These are phyloP conservation scores for Colletotrichum sp. DNA, from an alignment of 2,329 filamentous ascomycete species.

Conservation along the genomic window DNA sequence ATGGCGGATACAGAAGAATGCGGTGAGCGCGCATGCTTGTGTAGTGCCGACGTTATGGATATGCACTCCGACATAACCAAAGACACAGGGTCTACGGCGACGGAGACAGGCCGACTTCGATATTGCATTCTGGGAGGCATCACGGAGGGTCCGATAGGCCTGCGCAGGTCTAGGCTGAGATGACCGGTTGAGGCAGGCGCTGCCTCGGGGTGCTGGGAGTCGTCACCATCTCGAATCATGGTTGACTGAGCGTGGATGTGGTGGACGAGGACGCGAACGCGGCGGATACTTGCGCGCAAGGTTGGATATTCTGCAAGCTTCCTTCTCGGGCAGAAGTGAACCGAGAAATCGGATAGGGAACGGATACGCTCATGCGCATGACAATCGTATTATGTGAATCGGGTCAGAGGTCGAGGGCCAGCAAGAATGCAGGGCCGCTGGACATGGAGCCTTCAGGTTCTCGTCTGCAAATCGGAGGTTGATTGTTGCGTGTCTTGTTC, in stretches of 20 bases:
- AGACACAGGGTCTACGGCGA: conserved; percentile 88
- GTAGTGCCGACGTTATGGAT: conserved; percentile 96
- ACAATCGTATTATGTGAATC: neutral
- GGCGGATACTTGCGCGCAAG: neutral
- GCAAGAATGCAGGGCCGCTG: neutral
- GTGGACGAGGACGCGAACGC: neutral
- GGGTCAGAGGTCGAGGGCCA: neutral
- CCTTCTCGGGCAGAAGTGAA: neutral
- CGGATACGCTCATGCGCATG: neutral
- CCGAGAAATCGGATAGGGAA: neutral
- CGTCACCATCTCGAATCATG: conserved; percentile 18
- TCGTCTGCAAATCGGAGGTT: neutral
- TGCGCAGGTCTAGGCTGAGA: conserved; percentile 22
- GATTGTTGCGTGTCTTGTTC: conserved; percentile 9
- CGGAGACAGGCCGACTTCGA: conserved; percentile 68
- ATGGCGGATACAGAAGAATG: conserved; percentile 97
- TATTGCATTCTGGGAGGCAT: conserved; percentile 57
- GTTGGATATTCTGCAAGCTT: neutral
- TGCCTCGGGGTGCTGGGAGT: conserved; percentile 1
- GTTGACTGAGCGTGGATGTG: neutral
- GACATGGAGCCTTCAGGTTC: neutral
- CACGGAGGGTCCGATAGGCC: conserved; percentile 24
- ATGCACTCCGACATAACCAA: conserved; percentile 99
- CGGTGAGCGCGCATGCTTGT: conserved; percentile 94
- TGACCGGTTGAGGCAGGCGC: neutral